Conservation (phyloP, 495 filamentous ascomycete species). For the Viridothelium virens region DNA sequence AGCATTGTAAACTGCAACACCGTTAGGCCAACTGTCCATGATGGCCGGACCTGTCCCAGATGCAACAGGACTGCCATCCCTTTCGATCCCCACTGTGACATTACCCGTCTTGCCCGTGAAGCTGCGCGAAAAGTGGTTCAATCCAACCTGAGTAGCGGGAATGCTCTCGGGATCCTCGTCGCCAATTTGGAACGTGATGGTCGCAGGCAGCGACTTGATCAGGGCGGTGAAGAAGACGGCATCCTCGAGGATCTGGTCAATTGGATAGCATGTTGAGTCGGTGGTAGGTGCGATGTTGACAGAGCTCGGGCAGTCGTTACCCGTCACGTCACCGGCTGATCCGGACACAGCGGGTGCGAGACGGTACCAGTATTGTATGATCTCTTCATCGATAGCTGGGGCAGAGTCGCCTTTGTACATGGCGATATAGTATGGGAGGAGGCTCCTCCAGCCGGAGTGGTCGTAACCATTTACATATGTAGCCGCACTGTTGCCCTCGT, state of each 20-base stretch:
- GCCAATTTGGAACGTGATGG: constrained; percentile 47
- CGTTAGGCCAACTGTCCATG: constrained; percentile 39
- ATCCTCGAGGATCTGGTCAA: constrained; percentile 31
- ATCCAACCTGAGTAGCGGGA: constrained; percentile 37
- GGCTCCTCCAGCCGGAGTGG: constrained; percentile 48
- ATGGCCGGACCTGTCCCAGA: constrained; percentile 43
- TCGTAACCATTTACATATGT: constrained; percentile 43
- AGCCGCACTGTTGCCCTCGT: constrained; percentile 35
- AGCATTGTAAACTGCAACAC: constrained; percentile 48
- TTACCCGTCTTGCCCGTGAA: constrained; percentile 45
- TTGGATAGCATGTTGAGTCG: constrained; percentile 4
- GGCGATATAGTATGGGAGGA: constrained; percentile 57
- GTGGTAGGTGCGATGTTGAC: constrained; percentile 6
- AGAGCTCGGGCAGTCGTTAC: constrained; percentile 25
- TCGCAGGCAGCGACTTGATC: constrained; percentile 26
- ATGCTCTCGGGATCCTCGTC: constrained; percentile 36
- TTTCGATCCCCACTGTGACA: constrained; percentile 45
- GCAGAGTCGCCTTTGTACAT: constrained; percentile 20
- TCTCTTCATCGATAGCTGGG: constrained; percentile 37
- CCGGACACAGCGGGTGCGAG: constrained; percentile 35
- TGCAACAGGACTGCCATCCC: constrained; percentile 33
- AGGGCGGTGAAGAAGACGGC: constrained; percentile 42
- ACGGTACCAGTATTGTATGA: constrained; percentile 61
- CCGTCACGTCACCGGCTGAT: constrained; percentile 33
- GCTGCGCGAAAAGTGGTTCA: constrained; percentile 46